Evolutionary conservation across 805 yeast genomes (phyloP).

Genomic region (Teunomyces aglyptinius): DNA sequence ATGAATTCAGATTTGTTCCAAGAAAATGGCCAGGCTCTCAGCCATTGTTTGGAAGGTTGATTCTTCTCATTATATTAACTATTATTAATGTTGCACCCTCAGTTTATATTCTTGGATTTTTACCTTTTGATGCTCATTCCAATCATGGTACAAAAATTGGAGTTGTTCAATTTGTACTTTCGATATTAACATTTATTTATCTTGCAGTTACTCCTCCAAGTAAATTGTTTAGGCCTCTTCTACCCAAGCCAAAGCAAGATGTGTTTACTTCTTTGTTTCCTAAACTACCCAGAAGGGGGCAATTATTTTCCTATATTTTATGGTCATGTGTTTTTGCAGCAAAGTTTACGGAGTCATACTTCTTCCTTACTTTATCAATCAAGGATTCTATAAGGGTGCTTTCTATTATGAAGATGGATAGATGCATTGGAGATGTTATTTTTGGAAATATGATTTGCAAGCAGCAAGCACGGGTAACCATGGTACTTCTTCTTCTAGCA

Average conservation of each 20-base stretch:
- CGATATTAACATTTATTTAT: constrained; percentile 27
- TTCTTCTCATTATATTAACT: constrained; percentile 14
- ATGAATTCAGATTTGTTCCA: constrained; percentile 26
- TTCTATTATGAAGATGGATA: constrained; percentile 22
- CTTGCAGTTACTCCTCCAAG: constrained; percentile 28
- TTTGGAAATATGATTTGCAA: constrained; percentile 23
- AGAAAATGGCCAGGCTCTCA: constrained; percentile 23
- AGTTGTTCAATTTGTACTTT: constrained; percentile 25
- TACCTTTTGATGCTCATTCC: constrained; percentile 24
- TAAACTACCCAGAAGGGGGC: constrained; percentile 18
- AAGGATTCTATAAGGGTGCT: constrained; percentile 34
- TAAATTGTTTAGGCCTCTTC: constrained; percentile 14
- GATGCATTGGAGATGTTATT: constrained; percentile 28
- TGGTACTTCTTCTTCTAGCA: constrained; percentile 23
- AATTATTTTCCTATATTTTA: constrained; percentile 21
- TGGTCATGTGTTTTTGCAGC: constrained; percentile 34
- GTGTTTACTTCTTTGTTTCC: constrained; percentile 27
- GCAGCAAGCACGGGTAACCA: constrained; percentile 26
- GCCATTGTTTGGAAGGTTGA: constrained; percentile 14
- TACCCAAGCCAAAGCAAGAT: constrained; percentile 7
- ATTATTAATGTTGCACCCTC: constrained; percentile 27
- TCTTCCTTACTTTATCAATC: constrained; percentile 34
- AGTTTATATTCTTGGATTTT: constrained; percentile 25
- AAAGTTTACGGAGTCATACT: constrained; percentile 35
- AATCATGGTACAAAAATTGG: constrained; percentile 22